Evolutionary conservation across 257 asterid species (phyloP), one percentile per base, ranked within the genome.

Genomic region (Echites panduratus): DNA sequence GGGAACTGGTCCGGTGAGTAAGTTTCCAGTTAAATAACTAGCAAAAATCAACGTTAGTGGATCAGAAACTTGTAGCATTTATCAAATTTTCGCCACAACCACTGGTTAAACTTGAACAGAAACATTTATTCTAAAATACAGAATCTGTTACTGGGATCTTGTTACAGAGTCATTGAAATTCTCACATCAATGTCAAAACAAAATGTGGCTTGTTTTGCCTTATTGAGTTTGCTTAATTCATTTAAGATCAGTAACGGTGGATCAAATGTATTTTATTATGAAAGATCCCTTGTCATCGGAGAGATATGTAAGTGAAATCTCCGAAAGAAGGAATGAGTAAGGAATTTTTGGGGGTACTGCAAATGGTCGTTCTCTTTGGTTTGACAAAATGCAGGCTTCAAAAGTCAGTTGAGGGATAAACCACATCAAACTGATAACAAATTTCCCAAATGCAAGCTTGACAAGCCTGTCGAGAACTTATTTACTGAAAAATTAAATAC

Each of bases 21-120:
- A 77, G 83, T 88, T 88, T 70, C 94, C 91, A 26, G 91, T 84
- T 47, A 88, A 76, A 80, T 86, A 88, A 59, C 94, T 88, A 79
- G 71, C 32, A 71, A 77, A 32, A 75, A 57, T 64, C 57, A 73
- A 53, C n/a, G 66, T 76, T 53, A 80, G 79, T 9, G 13, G 27
- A 70, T 70, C 22, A 72, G 70, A n/a, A 58, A 59, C 10, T 47
- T 57, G 50, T n/a, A 47, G 44, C 13, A 64, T 22, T 64, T 8
- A 17, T 14, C 68, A 64, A 64, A 1, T 64, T 64, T 9, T 40
- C 2, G 2, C 49, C 27, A n/a, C 19, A 38, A 38, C 44, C 44
- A 41, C 68, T 19, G 38, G 48, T 19, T 11, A 7, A 64, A 19
- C 5, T 35, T 64, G 26, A 38, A 64, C 26, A 64, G 27, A 4